A percentile compares a stretch with the other conserved stretches of the same genome.
Evolutionary conservation across 345 rosid species (phyloP).

Genomic region (Salix dunnii): DNA sequence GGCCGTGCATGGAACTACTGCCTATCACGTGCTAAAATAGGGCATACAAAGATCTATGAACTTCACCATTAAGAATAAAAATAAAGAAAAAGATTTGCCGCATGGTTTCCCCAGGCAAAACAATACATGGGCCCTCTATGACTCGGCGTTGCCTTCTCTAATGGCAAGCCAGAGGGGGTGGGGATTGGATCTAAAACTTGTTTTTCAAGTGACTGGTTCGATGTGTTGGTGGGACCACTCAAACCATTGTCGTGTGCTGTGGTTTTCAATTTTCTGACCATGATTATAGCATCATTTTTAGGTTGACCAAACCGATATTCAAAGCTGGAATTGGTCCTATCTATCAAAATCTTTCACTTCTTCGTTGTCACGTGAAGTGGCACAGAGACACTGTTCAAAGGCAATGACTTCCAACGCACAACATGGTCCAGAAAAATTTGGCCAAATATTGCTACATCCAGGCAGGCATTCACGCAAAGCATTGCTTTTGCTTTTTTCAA

Average conservation of each 20-base stretch:
- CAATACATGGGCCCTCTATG: not conserved
- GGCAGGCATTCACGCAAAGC: too few species aligned
- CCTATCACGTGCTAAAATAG: too few species aligned
- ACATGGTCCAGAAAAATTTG: not conserved
- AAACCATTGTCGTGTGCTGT: not conserved
- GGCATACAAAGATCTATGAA: not conserved
- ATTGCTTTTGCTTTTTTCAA: too few species aligned
- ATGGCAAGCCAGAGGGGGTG: not conserved
- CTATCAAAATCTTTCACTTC: not conserved
- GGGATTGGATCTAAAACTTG: not conserved
- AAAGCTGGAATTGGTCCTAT: not conserved
- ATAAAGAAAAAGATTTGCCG: not conserved
- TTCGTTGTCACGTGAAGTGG: not conserved
- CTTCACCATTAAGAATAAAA: slow-evolving; percentile 1
- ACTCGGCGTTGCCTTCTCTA: not conserved
- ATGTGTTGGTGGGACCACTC: not conserved
- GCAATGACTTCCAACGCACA: not conserved
- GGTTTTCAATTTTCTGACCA: not conserved
- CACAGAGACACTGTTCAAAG: not conserved
- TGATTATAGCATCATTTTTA: not conserved
- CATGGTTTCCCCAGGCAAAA: not conserved
- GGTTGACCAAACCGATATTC: not conserved
- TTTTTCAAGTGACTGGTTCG: not conserved
- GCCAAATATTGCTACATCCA: too few species aligned
- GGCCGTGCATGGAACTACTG: not conserved